These are phyloP conservation scores for Medicago ruthenica DNA, from an alignment of 306 rosid genomes.

Conservation along the genomic window DNA sequence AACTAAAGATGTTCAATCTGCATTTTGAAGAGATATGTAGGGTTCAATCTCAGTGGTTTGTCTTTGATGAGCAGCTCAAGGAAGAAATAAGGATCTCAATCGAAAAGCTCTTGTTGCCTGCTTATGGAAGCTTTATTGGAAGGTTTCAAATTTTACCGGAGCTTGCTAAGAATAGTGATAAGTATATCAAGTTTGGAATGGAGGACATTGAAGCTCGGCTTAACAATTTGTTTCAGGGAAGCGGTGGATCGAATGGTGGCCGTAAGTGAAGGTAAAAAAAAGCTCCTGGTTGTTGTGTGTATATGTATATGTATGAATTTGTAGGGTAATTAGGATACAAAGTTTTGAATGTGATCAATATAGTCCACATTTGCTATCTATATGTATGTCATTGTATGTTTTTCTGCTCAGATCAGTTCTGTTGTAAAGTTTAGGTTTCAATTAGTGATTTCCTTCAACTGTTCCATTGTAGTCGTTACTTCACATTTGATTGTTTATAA, in stretches of 20 bases:
- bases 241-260: conserved; percentile 56
- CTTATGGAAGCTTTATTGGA: conserved; percentile 62
- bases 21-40: conserved; percentile 29
- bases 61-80: conserved; percentile 63
- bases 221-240: conserved; percentile 51
- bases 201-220: conserved; percentile 64
- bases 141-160: conserved; percentile 51
- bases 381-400: conserved; percentile 23
- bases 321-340: conserved; percentile 44
- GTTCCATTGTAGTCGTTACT: neutral
- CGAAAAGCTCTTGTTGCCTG: conserved; percentile 57
- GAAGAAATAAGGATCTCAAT: conserved; percentile 64
- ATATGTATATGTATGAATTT: conserved; percentile 35
- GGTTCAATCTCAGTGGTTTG: conserved; percentile 32
- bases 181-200: conserved; percentile 53
- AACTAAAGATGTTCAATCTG: conserved; percentile 56
- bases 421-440: conserved; percentile 12
- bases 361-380: conserved; percentile 28
- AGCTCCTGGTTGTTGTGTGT: conserved; percentile 37
- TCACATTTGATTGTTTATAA: neutral
- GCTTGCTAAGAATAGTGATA: conserved; percentile 55
- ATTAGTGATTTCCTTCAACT: conserved; percentile 27
- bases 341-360: conserved; percentile 27
- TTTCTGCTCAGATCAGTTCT: neutral
- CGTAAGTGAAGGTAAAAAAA: conserved; percentile 56